A percentile compares a stretch with the other conserved stretches of the same genome.
Evolutionary conservation across 495 filamentous ascomycete species (phyloP).

Genomic region (Durotheca rogersii): DNA sequence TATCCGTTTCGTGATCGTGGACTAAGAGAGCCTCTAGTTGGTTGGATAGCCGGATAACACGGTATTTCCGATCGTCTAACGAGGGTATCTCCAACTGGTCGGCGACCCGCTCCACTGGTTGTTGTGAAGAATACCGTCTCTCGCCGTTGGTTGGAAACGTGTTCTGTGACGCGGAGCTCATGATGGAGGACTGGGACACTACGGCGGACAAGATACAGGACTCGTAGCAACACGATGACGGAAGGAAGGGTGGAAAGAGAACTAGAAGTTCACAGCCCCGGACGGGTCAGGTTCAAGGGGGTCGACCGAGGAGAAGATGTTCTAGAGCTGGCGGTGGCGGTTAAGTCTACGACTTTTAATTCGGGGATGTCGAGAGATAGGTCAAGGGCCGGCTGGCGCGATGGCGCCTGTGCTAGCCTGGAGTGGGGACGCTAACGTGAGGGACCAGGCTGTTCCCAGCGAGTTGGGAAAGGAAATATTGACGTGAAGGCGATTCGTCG

Average conservation of each 20-base stretch:
- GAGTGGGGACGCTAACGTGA: constrained; percentile 36
- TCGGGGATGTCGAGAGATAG: constrained; percentile 18
- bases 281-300: constrained; percentile 12
- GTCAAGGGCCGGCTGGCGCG: no score
- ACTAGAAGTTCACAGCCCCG: background rate
- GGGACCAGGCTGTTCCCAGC: constrained; percentile 30
- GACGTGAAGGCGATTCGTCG: constrained; percentile 16
- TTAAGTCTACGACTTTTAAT: constrained; percentile 22
- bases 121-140: constrained; percentile 31
- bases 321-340: constrained; percentile 23
- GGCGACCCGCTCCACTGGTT: constrained; percentile 66
- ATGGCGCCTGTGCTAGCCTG: constrained; percentile 20
- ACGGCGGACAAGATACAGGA: constrained; percentile 7
- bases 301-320: constrained; percentile 7
- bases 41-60: constrained; percentile 83
- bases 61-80: constrained; percentile 84
- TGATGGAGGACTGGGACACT: constrained; percentile 11
- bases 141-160: constrained; percentile 13
- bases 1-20: constrained; percentile 94
- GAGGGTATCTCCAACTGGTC: constrained; percentile 83
- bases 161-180: constrained; percentile 25
- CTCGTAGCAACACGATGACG: background rate
- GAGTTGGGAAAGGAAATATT: constrained; percentile 28
- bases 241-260: background rate
- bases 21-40: constrained; percentile 92